Evolutionary conservation across 495 filamentous ascomycete species (phyloP).

Genomic region (Penicillium steckii): DNA sequence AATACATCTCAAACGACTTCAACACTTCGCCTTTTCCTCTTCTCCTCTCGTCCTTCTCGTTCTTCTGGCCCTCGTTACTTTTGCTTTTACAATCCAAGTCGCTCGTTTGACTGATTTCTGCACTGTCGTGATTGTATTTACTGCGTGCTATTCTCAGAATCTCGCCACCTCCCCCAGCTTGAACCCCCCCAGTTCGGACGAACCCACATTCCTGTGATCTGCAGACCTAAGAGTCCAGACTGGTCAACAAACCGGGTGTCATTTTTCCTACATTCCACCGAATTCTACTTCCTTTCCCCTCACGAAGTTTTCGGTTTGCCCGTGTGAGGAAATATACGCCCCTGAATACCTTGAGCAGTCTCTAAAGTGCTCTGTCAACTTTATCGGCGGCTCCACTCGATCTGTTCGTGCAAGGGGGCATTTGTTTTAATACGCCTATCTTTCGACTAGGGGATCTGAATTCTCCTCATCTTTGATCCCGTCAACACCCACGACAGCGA

Average conservation of each 20-base stretch:
- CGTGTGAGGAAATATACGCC: not conserved
- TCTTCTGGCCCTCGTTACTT: not conserved
- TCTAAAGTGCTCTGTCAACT: not conserved
- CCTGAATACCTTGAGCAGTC: not conserved
- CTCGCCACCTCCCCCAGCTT: not conserved
- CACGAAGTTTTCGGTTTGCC: not conserved
- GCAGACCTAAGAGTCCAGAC: not conserved
- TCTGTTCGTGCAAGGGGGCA: conserved; percentile 20
- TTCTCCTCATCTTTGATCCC: not conserved
- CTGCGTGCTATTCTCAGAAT: not conserved
- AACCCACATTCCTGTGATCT: not conserved
- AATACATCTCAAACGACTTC: not conserved
- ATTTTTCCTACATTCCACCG: not conserved
- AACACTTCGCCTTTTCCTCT: not conserved
- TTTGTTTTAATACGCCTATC: conserved; percentile 15
- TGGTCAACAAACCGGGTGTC: not conserved
- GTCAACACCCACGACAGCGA: not conserved
- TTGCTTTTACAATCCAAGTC: not conserved
- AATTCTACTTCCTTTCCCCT: not conserved
- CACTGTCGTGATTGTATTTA: too few relatives aligned
- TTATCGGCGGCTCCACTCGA: conserved; percentile 5
- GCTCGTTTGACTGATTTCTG: not conserved
- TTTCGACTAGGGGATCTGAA: conserved; percentile 13
- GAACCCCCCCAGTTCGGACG: too few relatives aligned
- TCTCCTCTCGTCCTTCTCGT: not conserved